phyloP scores from a whole-genome alignment of 2,329 filamentous ascomycete species.

The Fusarium vanettenii region DNA sequence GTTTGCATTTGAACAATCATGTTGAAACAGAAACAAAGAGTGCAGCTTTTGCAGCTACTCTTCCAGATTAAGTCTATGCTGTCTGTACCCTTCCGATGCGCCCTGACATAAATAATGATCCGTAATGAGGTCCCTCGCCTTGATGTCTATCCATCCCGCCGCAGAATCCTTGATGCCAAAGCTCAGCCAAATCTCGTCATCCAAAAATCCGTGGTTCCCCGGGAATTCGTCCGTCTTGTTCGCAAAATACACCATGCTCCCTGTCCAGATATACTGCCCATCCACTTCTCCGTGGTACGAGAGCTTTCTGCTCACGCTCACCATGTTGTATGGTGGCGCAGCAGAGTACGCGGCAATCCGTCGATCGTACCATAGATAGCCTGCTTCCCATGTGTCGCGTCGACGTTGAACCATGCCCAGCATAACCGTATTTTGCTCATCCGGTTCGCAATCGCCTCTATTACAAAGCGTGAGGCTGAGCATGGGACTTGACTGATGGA shows the following conservation, averaged over 20 bases:
- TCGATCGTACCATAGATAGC: conserved; percentile 34
- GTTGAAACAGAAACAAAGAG: not conserved
- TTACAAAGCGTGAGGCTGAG: conserved; percentile 36
- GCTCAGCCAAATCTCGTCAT: conserved; percentile 39
- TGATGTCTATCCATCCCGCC: conserved; percentile 37
- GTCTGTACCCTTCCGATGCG: conserved; percentile 22
- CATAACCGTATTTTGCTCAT: conserved; percentile 32
- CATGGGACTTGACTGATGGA: conserved; percentile 39
- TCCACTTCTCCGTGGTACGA: conserved; percentile 37
- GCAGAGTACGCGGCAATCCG: conserved; percentile 33
- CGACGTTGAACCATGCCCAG: conserved; percentile 36
- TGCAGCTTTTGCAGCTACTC: not conserved
- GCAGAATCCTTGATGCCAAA: conserved; percentile 36
- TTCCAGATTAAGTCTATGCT: conserved; percentile 23
- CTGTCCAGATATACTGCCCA: conserved; percentile 33
- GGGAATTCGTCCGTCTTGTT: conserved; percentile 21
- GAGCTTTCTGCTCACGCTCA: conserved; percentile 38
- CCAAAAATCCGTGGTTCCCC: conserved; percentile 31
- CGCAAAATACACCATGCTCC: conserved; percentile 31
- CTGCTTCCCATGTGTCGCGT: conserved; percentile 12
- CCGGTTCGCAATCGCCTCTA: conserved; percentile 27
- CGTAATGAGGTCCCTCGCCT: conserved; percentile 28
- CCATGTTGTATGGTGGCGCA: conserved; percentile 31
- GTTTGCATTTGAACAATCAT: not conserved
- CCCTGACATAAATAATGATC: conserved; percentile 37